Evolutionary conservation across 768 basidiomycete genomes (phyloP), one percentile per base, ranked within the genome.

Genomic region (Collybia sp.): DNA sequence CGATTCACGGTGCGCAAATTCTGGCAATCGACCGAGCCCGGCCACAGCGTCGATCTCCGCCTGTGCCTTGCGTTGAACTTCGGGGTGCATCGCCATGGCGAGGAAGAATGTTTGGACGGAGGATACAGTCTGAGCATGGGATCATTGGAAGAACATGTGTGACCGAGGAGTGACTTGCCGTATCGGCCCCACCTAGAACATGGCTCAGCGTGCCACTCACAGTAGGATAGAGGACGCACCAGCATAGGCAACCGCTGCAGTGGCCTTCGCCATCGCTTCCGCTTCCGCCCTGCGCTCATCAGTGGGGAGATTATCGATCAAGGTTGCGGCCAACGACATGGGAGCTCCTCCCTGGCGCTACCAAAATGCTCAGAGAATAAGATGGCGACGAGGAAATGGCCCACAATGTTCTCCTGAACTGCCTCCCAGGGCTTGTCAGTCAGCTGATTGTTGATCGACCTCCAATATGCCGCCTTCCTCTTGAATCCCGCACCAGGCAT

Each of bases 401-500:
- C 34, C 19, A 48, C 51, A 19, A 52, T 30, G 1, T 31, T 40
- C 25, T 48, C 44, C 19, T 52, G 45, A 5, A 52, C 51, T 39
- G 42, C 41, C 1, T 52, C 37, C 11, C 45, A 72, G 0, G 71
- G 68, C 13, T 59, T 56, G 36, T 70, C 63, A 16, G 62, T 55
- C 63, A 73, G 63, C 33, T 67, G 58, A 12, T 59, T 42, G 13
- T 62, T 57, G 11, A 59, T 51, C 40, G 50, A 56, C 30, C 63
- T 59, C 65, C 64, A 75, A 25, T 65, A 55, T 16, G 54, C 58
- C 2, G 73, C 72, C 45, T 64, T 64, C 18, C 53, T 43, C 53
- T 75, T 71, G 65, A 77, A 77, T 0, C 51, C 51, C 6, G 73
- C 71, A 12, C 75, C 74, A 3, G 75, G 76, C 40, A 77, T 54